These are phyloP conservation scores for Carex pumila DNA, from an alignment of 176 grass and related monocot species.

Conservation along the genomic window DNA sequence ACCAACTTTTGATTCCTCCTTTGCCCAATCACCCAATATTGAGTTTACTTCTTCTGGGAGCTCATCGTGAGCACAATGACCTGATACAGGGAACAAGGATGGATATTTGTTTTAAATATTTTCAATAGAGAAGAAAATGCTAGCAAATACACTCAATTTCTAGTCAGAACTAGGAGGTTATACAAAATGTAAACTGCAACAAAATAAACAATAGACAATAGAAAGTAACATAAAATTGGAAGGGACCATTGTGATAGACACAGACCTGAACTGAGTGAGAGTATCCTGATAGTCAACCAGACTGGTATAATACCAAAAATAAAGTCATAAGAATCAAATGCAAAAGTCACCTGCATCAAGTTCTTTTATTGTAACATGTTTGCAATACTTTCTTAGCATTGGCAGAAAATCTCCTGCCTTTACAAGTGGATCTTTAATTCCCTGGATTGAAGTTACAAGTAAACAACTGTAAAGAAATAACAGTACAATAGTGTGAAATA, in stretches of 20 bases:
- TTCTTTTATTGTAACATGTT: constrained; percentile 47
- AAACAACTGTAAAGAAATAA: constrained; percentile 10
- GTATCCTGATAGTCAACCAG: background rate
- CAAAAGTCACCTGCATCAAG: constrained; percentile 64
- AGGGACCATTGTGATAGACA: background rate
- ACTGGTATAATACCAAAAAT: background rate
- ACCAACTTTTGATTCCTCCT: constrained; percentile 28
- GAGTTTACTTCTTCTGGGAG: constrained; percentile 71
- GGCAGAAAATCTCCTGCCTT: constrained; percentile 67
- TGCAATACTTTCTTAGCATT: constrained; percentile 64
- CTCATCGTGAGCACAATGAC: constrained; percentile 88
- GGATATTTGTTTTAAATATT: background rate
- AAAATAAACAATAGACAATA: background rate
- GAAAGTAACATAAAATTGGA: background rate
- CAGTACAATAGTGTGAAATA: constrained; percentile 14
- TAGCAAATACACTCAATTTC: background rate
- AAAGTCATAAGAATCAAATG: background rate
- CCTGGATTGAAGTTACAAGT: constrained; percentile 33
- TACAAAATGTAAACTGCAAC: background rate
- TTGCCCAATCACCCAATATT: constrained; percentile 55
- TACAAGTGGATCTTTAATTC: constrained; percentile 72
- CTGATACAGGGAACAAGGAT: constrained; percentile 29
- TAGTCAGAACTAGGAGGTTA: background rate
- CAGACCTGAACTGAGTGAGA: background rate
- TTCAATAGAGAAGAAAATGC: background rate